Conservation (phyloP, 176 grass and related monocot species). For the Aegilops bicornis region DNA sequence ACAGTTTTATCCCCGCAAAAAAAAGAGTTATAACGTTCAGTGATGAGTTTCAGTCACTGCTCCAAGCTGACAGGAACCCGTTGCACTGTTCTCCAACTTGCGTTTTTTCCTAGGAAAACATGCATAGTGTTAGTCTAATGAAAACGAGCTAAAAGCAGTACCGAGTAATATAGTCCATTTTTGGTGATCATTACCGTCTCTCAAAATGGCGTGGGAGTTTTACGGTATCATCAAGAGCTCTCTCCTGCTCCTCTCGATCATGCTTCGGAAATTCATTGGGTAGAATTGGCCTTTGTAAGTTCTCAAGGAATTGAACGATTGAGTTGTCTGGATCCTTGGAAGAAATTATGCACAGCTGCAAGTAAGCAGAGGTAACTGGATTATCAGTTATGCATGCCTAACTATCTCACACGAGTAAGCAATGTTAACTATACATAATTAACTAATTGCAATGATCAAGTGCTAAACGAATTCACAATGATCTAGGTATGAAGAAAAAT, state of each 20-base stretch:
- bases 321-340: constrained; percentile 5
- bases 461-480: background rate
- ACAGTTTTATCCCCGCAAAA: too few species aligned
- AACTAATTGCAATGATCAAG: background rate
- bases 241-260: background rate
- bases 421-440: background rate
- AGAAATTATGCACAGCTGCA: constrained; percentile 37
- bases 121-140: background rate
- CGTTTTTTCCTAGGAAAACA: constrained; percentile 21
- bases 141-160: background rate
- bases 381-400: constrained; percentile 5
- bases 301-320: background rate
- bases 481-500: background rate
- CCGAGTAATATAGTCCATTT: background rate
- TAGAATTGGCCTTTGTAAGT: background rate
- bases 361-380: constrained; percentile 9
- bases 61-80: background rate
- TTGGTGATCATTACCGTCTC: constrained; percentile 28
- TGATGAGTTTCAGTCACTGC: background rate
- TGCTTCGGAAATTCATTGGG: background rate
- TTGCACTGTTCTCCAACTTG: constrained; percentile 6
- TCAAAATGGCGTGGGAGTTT: constrained; percentile 29
- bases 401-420: background rate
- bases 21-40: background rate
- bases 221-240: background rate